Conservation (phyloP, 768 basidiomycete species). For the Tylopilus vinaceipallidus region DNA sequence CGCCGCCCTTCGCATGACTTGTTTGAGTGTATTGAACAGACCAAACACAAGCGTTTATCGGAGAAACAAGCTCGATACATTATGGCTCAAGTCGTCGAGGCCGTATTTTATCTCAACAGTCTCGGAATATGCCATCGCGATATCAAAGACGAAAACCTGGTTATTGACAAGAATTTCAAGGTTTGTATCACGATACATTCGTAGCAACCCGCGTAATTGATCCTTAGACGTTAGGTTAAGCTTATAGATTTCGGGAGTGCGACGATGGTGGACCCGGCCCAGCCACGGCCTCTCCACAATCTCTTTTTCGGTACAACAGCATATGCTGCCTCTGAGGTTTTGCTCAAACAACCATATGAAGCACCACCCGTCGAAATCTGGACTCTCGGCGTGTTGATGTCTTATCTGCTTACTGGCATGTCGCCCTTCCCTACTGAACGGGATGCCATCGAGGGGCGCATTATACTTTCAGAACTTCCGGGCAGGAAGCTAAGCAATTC, state of each 20-base stretch:
- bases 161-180: constrained; percentile 72
- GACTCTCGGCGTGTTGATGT: constrained; percentile 93
- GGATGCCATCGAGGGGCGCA: constrained; percentile 68
- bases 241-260: constrained; percentile 96
- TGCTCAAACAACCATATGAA: constrained; percentile 83
- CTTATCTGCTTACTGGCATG: constrained; percentile 88
- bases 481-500: constrained; percentile 40
- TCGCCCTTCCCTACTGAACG: constrained; percentile 90
- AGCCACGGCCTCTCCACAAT: constrained; percentile 65
- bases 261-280: constrained; percentile 61
- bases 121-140: constrained; percentile 92
- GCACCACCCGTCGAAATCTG: constrained; percentile 95
- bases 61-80: constrained; percentile 80
- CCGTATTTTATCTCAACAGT: constrained; percentile 74
- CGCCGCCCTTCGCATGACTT: constrained; percentile 86
- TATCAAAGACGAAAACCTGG: constrained; percentile 95
- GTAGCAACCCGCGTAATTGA: constrained; percentile 10
- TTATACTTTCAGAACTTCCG: constrained; percentile 46
- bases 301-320: constrained; percentile 93
- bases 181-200: constrained; percentile 34
- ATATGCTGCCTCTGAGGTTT: constrained; percentile 93
- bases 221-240: constrained; percentile 60
- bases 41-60: constrained; percentile 71
- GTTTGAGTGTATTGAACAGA: constrained; percentile 94
- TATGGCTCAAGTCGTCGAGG: constrained; percentile 85